Percentiles rank a stretch among this genome's conserved stretches.
These are phyloP conservation scores for Vaccinium darrowii DNA, from an alignment of 148 eudicot genomes.

Conservation along the genomic window DNA sequence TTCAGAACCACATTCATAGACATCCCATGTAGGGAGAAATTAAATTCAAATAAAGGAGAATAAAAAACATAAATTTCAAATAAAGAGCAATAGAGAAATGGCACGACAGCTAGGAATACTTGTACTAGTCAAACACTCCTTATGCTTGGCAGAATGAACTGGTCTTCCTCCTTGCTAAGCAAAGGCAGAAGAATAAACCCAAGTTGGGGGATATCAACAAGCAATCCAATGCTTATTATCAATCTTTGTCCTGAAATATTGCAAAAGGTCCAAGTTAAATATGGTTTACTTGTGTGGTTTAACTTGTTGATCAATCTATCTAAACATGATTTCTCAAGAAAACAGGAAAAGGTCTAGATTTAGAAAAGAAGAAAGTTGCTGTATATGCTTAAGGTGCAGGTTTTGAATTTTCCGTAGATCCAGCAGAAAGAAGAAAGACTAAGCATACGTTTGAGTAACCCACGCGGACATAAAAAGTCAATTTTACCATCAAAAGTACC, in stretches of 20 bases:
- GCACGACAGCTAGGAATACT: background rate
- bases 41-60: background rate
- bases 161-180: background rate
- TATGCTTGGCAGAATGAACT: background rate
- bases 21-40: background rate
- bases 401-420: background rate
- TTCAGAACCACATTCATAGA: background rate
- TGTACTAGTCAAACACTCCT: background rate
- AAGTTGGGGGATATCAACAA: background rate
- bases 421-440: background rate
- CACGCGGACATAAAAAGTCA: background rate
- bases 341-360: background rate
- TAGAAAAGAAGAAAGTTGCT: background rate
- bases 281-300: background rate
- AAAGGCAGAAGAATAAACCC: background rate
- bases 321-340: background rate
- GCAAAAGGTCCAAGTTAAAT: background rate
- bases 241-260: background rate
- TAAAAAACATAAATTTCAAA: background rate
- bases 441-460: background rate
- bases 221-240: background rate
- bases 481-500: background rate
- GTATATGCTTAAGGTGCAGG: background rate
- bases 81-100: background rate
- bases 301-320: background rate